Evolutionary conservation across 441 rosid species (phyloP).

Genomic region (Bruguiera hainesii): DNA sequence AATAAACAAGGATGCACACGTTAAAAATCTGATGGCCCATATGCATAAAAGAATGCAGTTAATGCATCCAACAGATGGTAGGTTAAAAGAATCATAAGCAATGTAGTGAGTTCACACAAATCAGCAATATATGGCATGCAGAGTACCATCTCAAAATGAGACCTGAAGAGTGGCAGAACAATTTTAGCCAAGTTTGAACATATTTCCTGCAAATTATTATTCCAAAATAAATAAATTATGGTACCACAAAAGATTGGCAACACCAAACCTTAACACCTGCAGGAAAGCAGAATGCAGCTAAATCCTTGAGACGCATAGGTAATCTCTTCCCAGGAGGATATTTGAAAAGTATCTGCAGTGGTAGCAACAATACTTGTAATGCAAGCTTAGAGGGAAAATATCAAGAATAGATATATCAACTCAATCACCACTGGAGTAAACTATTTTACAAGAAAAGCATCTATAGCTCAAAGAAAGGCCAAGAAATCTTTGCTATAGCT

Average conservation of each 20-base stretch:
- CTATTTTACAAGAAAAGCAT: background rate
- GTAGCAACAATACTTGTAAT: conserved; percentile 4
- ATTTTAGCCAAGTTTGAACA: too few species aligned
- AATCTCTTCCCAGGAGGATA: conserved; percentile 92
- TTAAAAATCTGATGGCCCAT: too few species aligned
- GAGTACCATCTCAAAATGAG: too few species aligned
- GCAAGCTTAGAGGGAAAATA: background rate
- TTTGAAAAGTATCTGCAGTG: conserved; percentile 68
- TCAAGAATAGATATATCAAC: background rate
- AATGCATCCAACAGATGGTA: too few species aligned
- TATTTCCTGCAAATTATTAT: background rate
- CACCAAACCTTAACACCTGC: conserved; percentile 79
- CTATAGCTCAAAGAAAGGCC: background rate
- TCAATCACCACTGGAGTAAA: conserved; percentile 1
- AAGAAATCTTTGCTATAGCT: background rate
- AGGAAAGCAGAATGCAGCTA: conserved; percentile 92
- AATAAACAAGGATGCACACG: too few species aligned
- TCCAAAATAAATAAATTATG: background rate
- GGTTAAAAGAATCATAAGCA: too few species aligned
- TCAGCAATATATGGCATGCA: too few species aligned
- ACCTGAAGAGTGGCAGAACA: too few species aligned
- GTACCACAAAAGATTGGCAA: background rate
- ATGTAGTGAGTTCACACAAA: too few species aligned
- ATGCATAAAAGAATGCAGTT: too few species aligned
- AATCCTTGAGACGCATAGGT: conserved; percentile 75